Conservation (phyloP, 2,329 filamentous ascomycete genomes). For the Ascochyta pisi region DNA sequence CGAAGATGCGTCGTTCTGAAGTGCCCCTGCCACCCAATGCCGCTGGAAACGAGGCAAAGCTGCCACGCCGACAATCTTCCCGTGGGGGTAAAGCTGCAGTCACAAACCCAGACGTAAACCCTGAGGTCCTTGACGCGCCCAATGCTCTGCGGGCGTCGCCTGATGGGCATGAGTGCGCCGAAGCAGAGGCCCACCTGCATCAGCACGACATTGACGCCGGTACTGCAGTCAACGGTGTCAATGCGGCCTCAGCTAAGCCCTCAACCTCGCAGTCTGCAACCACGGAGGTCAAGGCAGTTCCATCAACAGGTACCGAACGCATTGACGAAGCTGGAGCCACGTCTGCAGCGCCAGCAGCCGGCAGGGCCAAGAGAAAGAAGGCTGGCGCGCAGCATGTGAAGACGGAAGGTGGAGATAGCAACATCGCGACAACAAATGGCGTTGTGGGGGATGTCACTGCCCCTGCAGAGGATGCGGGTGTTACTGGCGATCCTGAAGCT, state of each 20-base stretch:
- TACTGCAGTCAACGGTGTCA: conserved; percentile 20
- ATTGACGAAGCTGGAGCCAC: conserved; percentile 16
- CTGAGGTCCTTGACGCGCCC: conserved; percentile 52
- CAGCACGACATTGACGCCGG: conserved; percentile 18
- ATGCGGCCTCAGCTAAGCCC: conserved; percentile 23
- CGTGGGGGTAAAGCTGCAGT: conserved; percentile 30
- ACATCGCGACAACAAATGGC: conserved; percentile 20
- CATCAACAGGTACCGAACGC: conserved; percentile 22
- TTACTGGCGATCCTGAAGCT: conserved; percentile 58
- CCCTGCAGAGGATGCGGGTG: conserved; percentile 23
- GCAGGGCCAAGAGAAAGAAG: conserved; percentile 37
- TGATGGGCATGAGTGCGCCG: conserved; percentile 43
- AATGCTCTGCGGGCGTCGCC: conserved; percentile 54
- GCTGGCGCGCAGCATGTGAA: conserved; percentile 35
- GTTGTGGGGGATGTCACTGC: conserved; percentile 25
- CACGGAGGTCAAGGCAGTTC: conserved; percentile 21
- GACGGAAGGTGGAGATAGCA: conserved; percentile 28
- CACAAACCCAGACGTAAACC: conserved; percentile 46
- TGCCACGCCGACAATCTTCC: conserved; percentile 36
- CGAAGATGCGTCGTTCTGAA: conserved; percentile 29
- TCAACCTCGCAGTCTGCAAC: conserved; percentile 17
- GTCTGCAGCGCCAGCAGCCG: conserved; percentile 20
- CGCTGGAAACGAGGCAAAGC: conserved; percentile 20
- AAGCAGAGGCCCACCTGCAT: conserved; percentile 17
- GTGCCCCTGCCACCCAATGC: conserved; percentile 35